Conservation (phyloP, 2,329 filamentous ascomycete genomes). For the Fusarium sp. region DNA sequence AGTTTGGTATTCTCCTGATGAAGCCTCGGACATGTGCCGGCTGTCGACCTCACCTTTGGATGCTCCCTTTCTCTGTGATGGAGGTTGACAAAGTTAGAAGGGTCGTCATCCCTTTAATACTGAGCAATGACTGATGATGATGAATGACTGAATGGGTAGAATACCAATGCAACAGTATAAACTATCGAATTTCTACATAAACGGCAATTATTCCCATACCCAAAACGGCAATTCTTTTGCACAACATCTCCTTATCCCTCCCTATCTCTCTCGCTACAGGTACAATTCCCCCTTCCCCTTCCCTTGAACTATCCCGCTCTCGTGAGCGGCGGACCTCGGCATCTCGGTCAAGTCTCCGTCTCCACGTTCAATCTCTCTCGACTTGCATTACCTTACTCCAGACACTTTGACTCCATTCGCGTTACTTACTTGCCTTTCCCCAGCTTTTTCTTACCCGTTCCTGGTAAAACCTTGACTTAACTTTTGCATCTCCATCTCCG, state of each 20-base stretch:
- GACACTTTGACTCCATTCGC: slow-evolving; percentile 29
- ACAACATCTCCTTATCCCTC: background rate
- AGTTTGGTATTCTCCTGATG: background rate
- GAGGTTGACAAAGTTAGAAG: background rate
- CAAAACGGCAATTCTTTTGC: slow-evolving; percentile 24
- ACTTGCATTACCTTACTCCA: background rate
- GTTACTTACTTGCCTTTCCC: slow-evolving; percentile 15
- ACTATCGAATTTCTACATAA: background rate
- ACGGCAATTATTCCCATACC: slow-evolving; percentile 8
- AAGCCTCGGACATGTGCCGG: slow-evolving; percentile 32
- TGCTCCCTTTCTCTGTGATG: background rate
- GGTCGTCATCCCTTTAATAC: background rate
- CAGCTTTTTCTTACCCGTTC: slow-evolving; percentile 15
- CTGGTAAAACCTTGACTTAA: slow-evolving; percentile 8
- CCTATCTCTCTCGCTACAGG: background rate
- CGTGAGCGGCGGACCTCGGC: slow-evolving; percentile 45
- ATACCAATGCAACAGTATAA: background rate
- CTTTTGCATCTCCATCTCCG: slow-evolving; percentile 2
- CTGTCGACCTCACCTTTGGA: background rate
- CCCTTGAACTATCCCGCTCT: slow-evolving; percentile 14
- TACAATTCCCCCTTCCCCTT: too few relatives aligned
- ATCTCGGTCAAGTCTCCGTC: slow-evolving; percentile 44
- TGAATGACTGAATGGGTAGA: background rate
- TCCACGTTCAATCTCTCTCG: slow-evolving; percentile 33
- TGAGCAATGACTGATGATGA: background rate